Percentiles rank a stretch among this genome's conserved stretches.
Conservation (phyloP, 73 alveolate genomes). For the Uronychia binucleata region DNA sequence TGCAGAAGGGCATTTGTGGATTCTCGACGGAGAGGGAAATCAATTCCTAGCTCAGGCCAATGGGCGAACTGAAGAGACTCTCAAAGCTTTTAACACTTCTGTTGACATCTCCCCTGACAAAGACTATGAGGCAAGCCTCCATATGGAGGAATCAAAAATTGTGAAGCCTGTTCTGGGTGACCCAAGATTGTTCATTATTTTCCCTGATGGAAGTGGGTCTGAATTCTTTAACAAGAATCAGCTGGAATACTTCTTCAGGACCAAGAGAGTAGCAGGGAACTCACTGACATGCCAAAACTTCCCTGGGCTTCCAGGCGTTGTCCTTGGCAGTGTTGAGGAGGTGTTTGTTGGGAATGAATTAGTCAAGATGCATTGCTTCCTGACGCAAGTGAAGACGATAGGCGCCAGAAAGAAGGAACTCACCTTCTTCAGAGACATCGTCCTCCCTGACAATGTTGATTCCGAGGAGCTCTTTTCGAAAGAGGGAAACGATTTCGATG, state of each 20-base stretch:
- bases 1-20: slow-evolving; percentile 82
- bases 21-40: slow-evolving; percentile 78
- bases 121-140: neutral
- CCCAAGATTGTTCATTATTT: slow-evolving; percentile 55
- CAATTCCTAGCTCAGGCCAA: slow-evolving; percentile 52
- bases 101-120: neutral
- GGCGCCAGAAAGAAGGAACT: slow-evolving; percentile 6
- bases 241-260: slow-evolving; percentile 73
- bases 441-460: neutral
- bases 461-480: slow-evolving; percentile 27
- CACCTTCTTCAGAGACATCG: neutral
- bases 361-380: slow-evolving; percentile 12
- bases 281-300: too few relatives aligned
- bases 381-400: slow-evolving; percentile 28
- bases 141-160: neutral
- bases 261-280: neutral
- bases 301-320: too few relatives aligned
- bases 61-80: slow-evolving; percentile 36
- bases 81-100: slow-evolving; percentile 28
- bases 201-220: slow-evolving; percentile 59
- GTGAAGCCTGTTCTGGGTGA: too few relatives aligned
- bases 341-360: slow-evolving; percentile 32
- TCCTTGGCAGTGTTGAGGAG: too few relatives aligned
- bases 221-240: slow-evolving; percentile 56
- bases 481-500: too few relatives aligned